Percentiles rank a stretch among this genome's conserved stretches.
These are phyloP conservation scores for Podaxis sp. DNA, from an alignment of 768 basidiomycete genomes.

Conservation along the genomic window DNA sequence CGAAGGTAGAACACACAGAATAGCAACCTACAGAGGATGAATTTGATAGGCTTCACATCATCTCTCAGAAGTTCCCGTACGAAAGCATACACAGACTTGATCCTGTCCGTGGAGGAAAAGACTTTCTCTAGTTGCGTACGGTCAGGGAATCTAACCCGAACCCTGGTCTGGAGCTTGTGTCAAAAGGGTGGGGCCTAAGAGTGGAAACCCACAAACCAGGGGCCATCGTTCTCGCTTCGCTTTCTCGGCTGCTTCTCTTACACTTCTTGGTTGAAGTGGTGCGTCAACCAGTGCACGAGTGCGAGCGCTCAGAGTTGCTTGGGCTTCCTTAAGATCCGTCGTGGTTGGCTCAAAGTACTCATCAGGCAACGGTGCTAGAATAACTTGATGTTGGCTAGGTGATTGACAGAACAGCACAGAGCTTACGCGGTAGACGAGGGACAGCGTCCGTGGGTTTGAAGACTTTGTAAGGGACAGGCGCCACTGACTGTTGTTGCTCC, in stretches of 20 bases:
- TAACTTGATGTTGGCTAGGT: background rate
- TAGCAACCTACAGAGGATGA: constrained; percentile 69
- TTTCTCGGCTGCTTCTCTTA: constrained; percentile 60
- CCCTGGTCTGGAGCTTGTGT: constrained; percentile 56
- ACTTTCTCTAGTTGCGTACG: constrained; percentile 76
- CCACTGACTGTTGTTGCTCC: background rate
- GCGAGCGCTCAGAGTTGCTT: constrained; percentile 58
- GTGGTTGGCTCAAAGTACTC: constrained; percentile 71
- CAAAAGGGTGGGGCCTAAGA: background rate
- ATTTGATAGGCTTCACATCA: constrained; percentile 77
- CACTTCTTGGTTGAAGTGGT: constrained; percentile 64
- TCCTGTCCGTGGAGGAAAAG: constrained; percentile 78
- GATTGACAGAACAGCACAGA: constrained; percentile 3
- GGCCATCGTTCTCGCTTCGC: constrained; percentile 71
- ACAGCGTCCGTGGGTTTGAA: constrained; percentile 6
- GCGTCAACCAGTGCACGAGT: constrained; percentile 64
- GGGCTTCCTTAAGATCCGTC: constrained; percentile 68
- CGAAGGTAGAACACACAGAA: background rate
- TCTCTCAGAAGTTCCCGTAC: constrained; percentile 70
- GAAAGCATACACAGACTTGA: constrained; percentile 82
- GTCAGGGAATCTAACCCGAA: constrained; percentile 80
- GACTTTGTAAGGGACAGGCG: constrained; percentile 2
- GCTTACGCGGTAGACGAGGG: constrained; percentile 12
- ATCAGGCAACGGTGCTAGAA: constrained; percentile 57
- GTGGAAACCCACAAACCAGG: constrained; percentile 41